These are phyloP conservation scores for Chionographis japonica DNA, from an alignment of 106 monocot species.

Conservation along the genomic window DNA sequence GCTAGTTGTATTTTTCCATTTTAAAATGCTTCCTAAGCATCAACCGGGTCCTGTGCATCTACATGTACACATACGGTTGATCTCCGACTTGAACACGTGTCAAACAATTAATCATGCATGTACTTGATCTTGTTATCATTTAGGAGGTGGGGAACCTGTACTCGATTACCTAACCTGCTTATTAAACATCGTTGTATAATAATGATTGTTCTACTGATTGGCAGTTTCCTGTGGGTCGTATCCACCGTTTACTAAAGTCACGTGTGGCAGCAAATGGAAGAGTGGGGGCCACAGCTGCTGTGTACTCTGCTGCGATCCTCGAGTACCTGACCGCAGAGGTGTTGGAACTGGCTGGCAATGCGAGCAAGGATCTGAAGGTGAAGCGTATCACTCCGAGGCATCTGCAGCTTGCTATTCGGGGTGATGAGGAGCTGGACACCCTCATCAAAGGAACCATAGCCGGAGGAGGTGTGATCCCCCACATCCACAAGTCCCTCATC, in stretches of 20 bases:
- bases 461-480: slow-evolving; percentile 35
- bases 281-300: slow-evolving; percentile 35
- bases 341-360: slow-evolving; percentile 33
- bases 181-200: background rate
- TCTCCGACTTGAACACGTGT: too few relatives aligned
- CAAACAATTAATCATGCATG: too few relatives aligned
- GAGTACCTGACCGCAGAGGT: slow-evolving; percentile 39
- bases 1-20: too few relatives aligned
- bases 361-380: slow-evolving; percentile 41
- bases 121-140: too few relatives aligned
- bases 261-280: slow-evolving; percentile 27
- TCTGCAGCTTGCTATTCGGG: slow-evolving; percentile 32
- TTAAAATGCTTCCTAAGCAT: too few relatives aligned
- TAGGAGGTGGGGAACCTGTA: too few relatives aligned
- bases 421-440: slow-evolving; percentile 37
- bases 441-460: slow-evolving; percentile 38
- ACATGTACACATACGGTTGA: too few relatives aligned
- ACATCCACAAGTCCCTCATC: slow-evolving; percentile 42
- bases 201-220: too few relatives aligned
- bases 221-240: slow-evolving; percentile 39
- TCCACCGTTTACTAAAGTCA: slow-evolving; percentile 35
- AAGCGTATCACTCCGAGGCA: slow-evolving; percentile 40
- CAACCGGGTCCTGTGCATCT: too few relatives aligned
- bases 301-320: slow-evolving; percentile 35
- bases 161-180: background rate